Conservation (phyloP, 495 filamentous ascomycete genomes). For the Cryomyces antarcticus region DNA sequence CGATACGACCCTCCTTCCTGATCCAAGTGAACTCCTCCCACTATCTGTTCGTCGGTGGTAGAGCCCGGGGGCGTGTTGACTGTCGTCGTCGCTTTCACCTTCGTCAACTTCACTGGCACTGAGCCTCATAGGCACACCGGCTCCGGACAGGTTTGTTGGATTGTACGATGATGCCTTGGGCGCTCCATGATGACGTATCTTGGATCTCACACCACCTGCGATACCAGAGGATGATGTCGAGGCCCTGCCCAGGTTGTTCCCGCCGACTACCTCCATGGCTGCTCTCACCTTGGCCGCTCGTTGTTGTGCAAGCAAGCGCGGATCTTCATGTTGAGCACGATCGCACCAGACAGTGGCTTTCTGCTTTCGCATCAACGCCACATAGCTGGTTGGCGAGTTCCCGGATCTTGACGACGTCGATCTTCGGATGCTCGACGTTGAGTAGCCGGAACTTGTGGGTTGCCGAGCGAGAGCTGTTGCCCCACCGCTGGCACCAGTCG, state of each 20-base stretch:
- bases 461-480: constrained; percentile 11
- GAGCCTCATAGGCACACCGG: constrained; percentile 68
- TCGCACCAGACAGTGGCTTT: constrained; percentile 99
- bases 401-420: constrained; percentile 54
- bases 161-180: constrained; percentile 52
- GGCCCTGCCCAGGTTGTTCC: constrained; percentile 9
- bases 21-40: constrained; percentile 58
- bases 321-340: constrained; percentile 80
- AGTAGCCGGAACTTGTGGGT: constrained; percentile 18
- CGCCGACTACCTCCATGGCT: constrained; percentile 54
- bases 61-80: constrained; percentile 23
- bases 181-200: constrained; percentile 63
- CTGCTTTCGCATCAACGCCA: constrained; percentile 82
- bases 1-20: constrained; percentile 18
- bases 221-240: constrained; percentile 10
- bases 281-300: constrained; percentile 68
- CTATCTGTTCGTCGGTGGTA: constrained; percentile 59
- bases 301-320: constrained; percentile 58
- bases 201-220: constrained; percentile 31
- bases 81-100: constrained; percentile 49
- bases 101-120: constrained; percentile 90
- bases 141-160: constrained; percentile 48
- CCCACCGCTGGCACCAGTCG: constrained; percentile 10
- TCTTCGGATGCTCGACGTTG: constrained; percentile 40
- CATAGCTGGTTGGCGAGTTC: constrained; percentile 54